These are phyloP conservation scores for Punica granatum DNA, from an alignment of 345 rosid species.

Conservation along the genomic window DNA sequence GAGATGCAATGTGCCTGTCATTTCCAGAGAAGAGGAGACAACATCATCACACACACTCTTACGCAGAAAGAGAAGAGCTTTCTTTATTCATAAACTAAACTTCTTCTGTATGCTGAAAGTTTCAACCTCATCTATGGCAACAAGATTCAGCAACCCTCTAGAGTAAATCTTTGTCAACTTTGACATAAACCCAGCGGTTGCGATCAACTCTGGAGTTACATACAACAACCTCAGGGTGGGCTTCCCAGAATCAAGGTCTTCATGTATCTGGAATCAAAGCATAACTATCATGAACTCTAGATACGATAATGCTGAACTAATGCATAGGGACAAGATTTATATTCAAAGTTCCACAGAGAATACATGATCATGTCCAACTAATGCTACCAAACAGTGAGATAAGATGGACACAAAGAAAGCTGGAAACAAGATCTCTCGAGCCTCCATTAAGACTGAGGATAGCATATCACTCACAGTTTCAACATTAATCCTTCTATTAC, in stretches of 20 bases:
- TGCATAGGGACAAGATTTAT: background rate
- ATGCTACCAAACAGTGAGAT: background rate
- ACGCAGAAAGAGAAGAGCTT: constrained; percentile 2
- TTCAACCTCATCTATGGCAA: constrained; percentile 89
- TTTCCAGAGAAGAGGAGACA: constrained; percentile 15
- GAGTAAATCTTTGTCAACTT: constrained; percentile 63
- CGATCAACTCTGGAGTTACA: constrained; percentile 90
- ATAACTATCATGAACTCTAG: background rate
- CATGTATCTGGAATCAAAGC: constrained; percentile 53
- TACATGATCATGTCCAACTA: background rate
- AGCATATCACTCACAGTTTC: background rate
- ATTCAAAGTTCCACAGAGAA: background rate
- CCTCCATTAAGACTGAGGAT: background rate
- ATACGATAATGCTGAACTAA: constrained; percentile 11
- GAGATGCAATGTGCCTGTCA: constrained; percentile 97
- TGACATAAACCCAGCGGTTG: constrained; percentile 76
- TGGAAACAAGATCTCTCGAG: background rate
- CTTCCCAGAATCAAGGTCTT: constrained; percentile 83
- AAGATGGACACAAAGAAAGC: background rate
- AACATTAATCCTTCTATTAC: background rate
- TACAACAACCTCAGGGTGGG: constrained; percentile 75
- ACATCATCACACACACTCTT: constrained; percentile 6
- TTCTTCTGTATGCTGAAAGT: background rate
- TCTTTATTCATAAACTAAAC: too few species aligned
- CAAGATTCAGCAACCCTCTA: constrained; percentile 85